Percentiles rank a stretch among this genome's conserved stretches.
phyloP scores from a whole-genome alignment of 140 eudicot genomes.

The Senecio squalidus region DNA sequence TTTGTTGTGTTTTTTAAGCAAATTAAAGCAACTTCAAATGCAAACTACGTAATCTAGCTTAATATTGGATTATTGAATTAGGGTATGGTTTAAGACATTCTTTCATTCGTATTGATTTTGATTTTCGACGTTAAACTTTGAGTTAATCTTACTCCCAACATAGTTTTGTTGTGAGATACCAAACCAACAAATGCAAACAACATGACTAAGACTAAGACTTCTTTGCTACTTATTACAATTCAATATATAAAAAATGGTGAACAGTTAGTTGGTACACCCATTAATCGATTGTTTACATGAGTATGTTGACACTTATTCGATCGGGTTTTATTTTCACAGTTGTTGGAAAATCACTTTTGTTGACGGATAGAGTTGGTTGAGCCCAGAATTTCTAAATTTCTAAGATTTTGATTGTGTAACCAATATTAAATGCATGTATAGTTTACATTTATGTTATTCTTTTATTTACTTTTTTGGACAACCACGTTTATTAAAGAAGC shows the following conservation, averaged over 20 bases:
- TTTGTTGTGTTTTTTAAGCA: conserved; percentile 46
- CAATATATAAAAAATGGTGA: neutral
- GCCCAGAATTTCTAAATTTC: neutral
- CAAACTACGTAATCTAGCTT: conserved; percentile 19
- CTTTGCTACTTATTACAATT: neutral
- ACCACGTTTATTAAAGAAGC: too few relatives aligned
- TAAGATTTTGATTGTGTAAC: conserved; percentile 25
- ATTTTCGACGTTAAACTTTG: conserved; percentile 32
- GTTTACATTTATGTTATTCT: too few relatives aligned
- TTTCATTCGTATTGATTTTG: neutral
- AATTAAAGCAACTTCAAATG: conserved; percentile 36
- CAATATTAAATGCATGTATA: neutral
- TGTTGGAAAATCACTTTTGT: conserved; percentile 19
- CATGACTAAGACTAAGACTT: conserved; percentile 10
- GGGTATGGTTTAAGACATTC: conserved; percentile 28
- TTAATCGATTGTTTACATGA: neutral
- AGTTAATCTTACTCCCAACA: conserved; percentile 34
- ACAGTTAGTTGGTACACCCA: conserved; percentile 6
- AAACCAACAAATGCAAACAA: conserved; percentile 28
- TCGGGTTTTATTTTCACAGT: neutral
- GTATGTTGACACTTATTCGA: conserved; percentile 5
- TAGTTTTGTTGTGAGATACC: conserved; percentile 30
- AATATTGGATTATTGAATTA: conserved; percentile 24
- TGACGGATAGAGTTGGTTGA: conserved; percentile 15
- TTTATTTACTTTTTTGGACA: too few relatives aligned